Evolutionary conservation across 176 grass and related monocot genomes (phyloP).

Genomic region (Juncus inflexus): DNA sequence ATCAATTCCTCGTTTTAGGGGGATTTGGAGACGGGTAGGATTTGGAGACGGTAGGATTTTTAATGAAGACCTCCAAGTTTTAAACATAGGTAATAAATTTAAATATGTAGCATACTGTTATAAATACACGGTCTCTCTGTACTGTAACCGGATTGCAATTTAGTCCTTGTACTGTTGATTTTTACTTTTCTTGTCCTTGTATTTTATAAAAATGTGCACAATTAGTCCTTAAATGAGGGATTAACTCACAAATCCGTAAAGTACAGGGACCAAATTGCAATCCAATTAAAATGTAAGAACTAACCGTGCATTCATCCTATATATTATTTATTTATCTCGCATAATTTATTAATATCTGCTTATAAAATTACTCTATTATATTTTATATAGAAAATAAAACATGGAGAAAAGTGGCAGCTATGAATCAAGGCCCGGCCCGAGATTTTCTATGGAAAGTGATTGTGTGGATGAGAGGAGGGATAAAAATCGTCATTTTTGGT

Average conservation of each 20-base stretch:
- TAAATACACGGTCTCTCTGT: too few species aligned
- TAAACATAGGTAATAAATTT: conserved; percentile 24
- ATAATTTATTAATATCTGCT: background rate
- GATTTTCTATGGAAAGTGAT: conserved; percentile 35
- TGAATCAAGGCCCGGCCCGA: conserved; percentile 22
- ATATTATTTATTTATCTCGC: background rate
- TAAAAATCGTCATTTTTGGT: conserved; percentile 25
- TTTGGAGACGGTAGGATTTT: conserved; percentile 25
- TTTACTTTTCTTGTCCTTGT: too few species aligned
- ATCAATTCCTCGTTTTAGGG: conserved; percentile 32
- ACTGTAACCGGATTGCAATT: background rate
- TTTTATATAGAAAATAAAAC: conserved; percentile 19
- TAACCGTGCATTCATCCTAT: background rate
- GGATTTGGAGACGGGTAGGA: conserved; percentile 27
- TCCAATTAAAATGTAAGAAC: too few species aligned
- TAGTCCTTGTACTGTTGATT: too few species aligned
- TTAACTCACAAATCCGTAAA: too few species aligned
- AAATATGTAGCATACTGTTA: background rate
- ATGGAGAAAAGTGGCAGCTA: conserved; percentile 22
- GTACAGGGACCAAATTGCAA: too few species aligned
- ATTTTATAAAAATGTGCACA: too few species aligned
- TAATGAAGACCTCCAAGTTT: conserved; percentile 34
- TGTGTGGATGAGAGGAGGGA: conserved; percentile 30
- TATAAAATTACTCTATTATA: background rate
- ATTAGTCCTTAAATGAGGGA: too few species aligned